Evolutionary conservation across 176 grass and related monocot species (phyloP).

Genomic region (Secale cereale): DNA sequence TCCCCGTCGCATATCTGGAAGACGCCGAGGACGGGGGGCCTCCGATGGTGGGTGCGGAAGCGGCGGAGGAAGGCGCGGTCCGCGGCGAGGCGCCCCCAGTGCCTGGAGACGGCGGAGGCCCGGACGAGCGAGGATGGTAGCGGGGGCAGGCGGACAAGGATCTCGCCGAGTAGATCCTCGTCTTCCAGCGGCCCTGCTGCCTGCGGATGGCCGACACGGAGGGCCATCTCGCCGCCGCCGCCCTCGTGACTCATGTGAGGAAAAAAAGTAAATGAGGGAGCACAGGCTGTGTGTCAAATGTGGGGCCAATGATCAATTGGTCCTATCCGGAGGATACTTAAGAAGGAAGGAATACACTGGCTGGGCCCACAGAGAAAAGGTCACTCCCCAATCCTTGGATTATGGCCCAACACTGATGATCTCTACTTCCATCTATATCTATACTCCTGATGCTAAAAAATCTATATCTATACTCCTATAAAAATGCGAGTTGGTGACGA

Average conservation of each 20-base stretch:
- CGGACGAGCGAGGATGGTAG: background rate
- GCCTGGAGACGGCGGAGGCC: background rate
- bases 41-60: background rate
- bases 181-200: background rate
- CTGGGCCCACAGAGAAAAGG: too few species aligned
- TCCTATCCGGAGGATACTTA: too few species aligned
- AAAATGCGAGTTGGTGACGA: too few species aligned
- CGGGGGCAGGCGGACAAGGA: background rate
- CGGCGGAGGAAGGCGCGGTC: background rate
- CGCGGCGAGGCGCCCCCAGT: background rate
- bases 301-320: too few species aligned
- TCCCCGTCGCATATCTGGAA: background rate
- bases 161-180: background rate
- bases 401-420: too few species aligned
- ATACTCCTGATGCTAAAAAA: too few species aligned
- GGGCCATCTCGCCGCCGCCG: background rate
- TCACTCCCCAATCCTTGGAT: too few species aligned
- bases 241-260: background rate
- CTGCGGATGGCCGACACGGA: background rate
- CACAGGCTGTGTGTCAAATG: too few species aligned
- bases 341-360: too few species aligned
- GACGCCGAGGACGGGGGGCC: background rate
- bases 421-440: too few species aligned
- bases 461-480: too few species aligned
- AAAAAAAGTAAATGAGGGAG: too few species aligned